Conservation (phyloP, 495 filamentous ascomycete genomes). For the Ramalina intermedia region DNA sequence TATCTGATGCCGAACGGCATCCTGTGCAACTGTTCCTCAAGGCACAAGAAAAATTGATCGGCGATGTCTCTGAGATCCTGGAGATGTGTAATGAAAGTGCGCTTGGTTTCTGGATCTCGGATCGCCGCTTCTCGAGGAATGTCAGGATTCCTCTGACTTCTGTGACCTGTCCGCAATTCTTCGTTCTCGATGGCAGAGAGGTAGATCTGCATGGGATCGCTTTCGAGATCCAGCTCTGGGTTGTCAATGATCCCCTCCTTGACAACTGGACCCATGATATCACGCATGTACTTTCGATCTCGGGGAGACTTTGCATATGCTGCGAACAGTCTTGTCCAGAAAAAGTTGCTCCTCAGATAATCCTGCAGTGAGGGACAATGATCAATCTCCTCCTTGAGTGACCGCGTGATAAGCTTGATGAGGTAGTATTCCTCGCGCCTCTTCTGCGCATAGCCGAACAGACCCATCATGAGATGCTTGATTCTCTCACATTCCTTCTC, state of each 20-base stretch:
- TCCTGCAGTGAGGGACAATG: constrained; percentile 60
- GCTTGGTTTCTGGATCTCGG: constrained; percentile 78
- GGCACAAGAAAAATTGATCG: constrained; percentile 66
- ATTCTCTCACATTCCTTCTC: constrained; percentile 89
- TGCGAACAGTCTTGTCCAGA: constrained; percentile 75
- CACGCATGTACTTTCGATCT: constrained; percentile 81
- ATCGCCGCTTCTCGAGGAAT: constrained; percentile 86
- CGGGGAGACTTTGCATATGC: constrained; percentile 85
- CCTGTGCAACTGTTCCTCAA: constrained; percentile 69
- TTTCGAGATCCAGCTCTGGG: constrained; percentile 79
- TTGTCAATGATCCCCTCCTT: constrained; percentile 85
- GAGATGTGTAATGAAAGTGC: constrained; percentile 82
- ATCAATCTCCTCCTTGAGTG: constrained; percentile 78
- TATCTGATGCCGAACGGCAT: constrained; percentile 93
- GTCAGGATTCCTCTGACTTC: constrained; percentile 63
- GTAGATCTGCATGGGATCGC: constrained; percentile 96
- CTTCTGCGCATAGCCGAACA: constrained; percentile 96
- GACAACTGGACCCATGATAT: constrained; percentile 68
- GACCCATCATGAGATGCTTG: constrained; percentile 86
- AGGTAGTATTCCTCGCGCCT: constrained; percentile 93
- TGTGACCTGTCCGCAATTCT: constrained; percentile 77
- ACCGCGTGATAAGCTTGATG: constrained; percentile 70
- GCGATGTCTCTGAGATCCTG: constrained; percentile 86
- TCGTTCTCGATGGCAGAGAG: constrained; percentile 89
- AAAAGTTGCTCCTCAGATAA: constrained; percentile 78